phyloP scores from a whole-genome alignment of 2,329 filamentous ascomycete species.

The Fonsecaea nubica region DNA sequence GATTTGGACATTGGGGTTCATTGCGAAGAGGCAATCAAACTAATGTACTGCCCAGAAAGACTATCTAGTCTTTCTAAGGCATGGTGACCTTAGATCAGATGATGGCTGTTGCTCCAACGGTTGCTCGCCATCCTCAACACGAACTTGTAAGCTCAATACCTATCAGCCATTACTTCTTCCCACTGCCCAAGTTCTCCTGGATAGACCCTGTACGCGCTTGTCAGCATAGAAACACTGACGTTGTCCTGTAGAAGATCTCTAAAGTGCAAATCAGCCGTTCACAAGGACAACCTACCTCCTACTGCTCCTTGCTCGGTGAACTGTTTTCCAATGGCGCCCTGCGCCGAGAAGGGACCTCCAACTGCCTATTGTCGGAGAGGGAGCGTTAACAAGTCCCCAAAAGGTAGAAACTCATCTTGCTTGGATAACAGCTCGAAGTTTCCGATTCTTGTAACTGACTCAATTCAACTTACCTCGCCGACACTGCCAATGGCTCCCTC shows the following conservation, averaged over 20 bases:
- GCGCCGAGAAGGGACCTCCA: slow-evolving; percentile 47
- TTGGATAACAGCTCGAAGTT: not conserved
- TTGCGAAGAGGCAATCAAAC: slow-evolving; percentile 11
- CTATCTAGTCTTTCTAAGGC: not conserved
- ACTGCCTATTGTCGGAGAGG: slow-evolving; percentile 42
- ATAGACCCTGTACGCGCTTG: not conserved
- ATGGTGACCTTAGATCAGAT: not conserved
- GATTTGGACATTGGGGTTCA: slow-evolving; percentile 15
- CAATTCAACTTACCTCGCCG: slow-evolving; percentile 28
- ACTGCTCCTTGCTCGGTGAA: slow-evolving; percentile 47
- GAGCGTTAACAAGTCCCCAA: not conserved
- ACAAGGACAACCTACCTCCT: slow-evolving; percentile 42
- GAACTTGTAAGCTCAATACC: not conserved
- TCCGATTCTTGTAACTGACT: not conserved
- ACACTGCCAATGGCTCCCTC: slow-evolving; percentile 47
- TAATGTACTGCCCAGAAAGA: slow-evolving; percentile 7
- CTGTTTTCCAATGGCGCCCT: slow-evolving; percentile 49
- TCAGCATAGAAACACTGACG: not conserved
- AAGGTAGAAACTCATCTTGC: not conserved
- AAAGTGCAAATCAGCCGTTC: not conserved
- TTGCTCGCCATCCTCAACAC: not conserved
- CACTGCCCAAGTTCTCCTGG: slow-evolving; percentile 14
- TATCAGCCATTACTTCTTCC: slow-evolving; percentile 1
- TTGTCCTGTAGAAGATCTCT: not conserved
- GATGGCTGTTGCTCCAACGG: not conserved